A percentile compares a stretch with the other conserved stretches of the same genome.
Conservation (phyloP, 805 yeast species). For the Kluyveromyces aestuarii region DNA sequence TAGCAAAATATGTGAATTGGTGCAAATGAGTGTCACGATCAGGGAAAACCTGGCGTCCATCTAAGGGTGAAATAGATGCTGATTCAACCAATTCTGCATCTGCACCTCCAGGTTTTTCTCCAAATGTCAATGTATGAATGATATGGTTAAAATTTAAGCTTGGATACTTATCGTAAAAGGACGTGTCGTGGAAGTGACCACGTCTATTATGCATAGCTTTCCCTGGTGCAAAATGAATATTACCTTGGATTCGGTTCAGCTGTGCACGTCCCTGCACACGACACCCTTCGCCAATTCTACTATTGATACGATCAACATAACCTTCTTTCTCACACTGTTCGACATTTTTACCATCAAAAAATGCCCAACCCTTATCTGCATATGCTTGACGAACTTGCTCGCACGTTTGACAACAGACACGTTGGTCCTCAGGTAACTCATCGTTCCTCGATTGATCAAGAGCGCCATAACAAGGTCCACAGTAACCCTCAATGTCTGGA, state of each 20-base stretch:
- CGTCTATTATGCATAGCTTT: conserved; percentile 49
- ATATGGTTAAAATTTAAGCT: conserved; percentile 69
- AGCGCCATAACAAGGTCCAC: conserved; percentile 93
- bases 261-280: conserved; percentile 69
- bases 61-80: conserved; percentile 46
- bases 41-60: conserved; percentile 35
- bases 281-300: conserved; percentile 75
- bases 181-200: conserved; percentile 77
- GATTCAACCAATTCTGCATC: conserved; percentile 38
- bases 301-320: conserved; percentile 54
- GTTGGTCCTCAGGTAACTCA: conserved; percentile 30
- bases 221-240: conserved; percentile 95
- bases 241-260: conserved; percentile 81
- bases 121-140: conserved; percentile 78
- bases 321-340: conserved; percentile 90
- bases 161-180: conserved; percentile 52
- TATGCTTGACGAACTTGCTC: conserved; percentile 74
- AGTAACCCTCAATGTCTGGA: conserved; percentile 38
- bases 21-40: conserved; percentile 43
- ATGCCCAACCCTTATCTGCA: conserved; percentile 72
- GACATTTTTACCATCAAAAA: conserved; percentile 77
- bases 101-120: conserved; percentile 31
- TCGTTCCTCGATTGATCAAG: conserved; percentile 45
- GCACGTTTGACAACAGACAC: conserved; percentile 78
- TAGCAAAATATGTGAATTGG: conserved; percentile 68